Evolutionary conservation across 441 rosid genomes (phyloP), one percentile per base, ranked within the genome.

Genomic region (Rhodomyrtus psidioides): DNA sequence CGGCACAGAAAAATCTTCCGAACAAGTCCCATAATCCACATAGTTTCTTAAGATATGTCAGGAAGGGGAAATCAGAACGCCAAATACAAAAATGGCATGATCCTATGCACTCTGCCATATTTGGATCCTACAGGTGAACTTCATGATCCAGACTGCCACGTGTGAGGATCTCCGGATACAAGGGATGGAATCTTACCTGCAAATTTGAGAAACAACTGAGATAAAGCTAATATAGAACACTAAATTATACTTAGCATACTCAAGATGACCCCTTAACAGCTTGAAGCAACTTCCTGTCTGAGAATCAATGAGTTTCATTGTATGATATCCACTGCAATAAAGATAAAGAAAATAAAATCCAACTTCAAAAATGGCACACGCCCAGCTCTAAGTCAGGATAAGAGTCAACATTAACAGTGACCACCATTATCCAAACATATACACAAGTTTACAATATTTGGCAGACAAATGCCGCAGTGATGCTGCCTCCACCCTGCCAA

Each of bases 111-210:
- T 94, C 96, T n/a, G 96, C 88, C 4, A 96, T 92, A 86, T 90
- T 93, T 88, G 96, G 93, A 90, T 95, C 92, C 99, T 98, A 95
- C 84, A 96, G 87, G 89, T 96, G 95, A 84, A 96, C 98, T 92
- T 95, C 93, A 53, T 91, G 95, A 90, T 96, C 99, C 93, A 96
- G 93, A 92, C 99, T 96, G 86, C 99, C 98, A 93, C 99, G 95
- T 84, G 99, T 98, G 91, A 96, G 94, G 88, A 96, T 92, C 90
- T 93, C 94, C 30, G 97, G 92, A 87, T 90, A 92, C 84, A 87
- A 85, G 27, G 99, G 99, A 87, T 96, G 98, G 89, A 95, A 96
- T 91, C 98, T 96, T 88, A 96, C 99, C 98, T 96, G 95, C 88
- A 93, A 86, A 83, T 55, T 55, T 49, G 54, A 85, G 70, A 56